phyloP scores from a whole-genome alignment of 73 alveolate species.

The Effrenium voratum region DNA sequence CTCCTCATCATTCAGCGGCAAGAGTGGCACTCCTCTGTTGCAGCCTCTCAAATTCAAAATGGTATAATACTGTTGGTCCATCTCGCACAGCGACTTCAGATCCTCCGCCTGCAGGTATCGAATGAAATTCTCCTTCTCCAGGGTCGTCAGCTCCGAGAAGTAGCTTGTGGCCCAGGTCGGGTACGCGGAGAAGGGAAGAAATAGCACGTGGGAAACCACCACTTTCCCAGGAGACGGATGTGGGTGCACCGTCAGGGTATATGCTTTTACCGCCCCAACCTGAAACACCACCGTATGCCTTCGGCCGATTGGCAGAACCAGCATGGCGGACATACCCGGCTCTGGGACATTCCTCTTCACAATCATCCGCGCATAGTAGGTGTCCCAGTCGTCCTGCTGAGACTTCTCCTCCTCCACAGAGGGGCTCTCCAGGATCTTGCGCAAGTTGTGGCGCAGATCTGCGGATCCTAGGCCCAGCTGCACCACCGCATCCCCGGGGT shows the following conservation, averaged over 20 bases:
- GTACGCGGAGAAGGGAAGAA: constrained; percentile 49
- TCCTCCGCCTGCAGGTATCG: constrained; percentile 1
- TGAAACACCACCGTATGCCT: constrained; percentile 80
- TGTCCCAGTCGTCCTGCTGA: constrained; percentile 12
- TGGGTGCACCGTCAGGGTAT: constrained; percentile 60
- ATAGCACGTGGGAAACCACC: constrained; percentile 55
- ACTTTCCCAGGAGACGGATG: constrained; percentile 49
- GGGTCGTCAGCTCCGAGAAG: constrained; percentile 24
- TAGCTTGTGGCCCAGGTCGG: constrained; percentile 59
- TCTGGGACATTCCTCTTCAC: constrained; percentile 67
- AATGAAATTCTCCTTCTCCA: constrained; percentile 1
- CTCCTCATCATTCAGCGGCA: not conserved
- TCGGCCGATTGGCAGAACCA: constrained; percentile 66
- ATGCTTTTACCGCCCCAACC: constrained; percentile 83
- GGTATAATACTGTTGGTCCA: constrained; percentile 20
- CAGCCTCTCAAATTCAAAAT: constrained; percentile 65
- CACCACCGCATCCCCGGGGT: constrained; percentile 60
- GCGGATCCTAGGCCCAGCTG: not conserved
- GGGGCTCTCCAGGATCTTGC: constrained; percentile 14
- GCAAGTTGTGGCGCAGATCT: not conserved
- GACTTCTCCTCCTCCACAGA: not conserved
- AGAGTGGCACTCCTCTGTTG: constrained; percentile 73
- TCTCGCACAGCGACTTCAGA: constrained; percentile 17
- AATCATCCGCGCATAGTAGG: constrained; percentile 45
- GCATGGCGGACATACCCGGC: constrained; percentile 77